Conservation (phyloP, 257 asterid species). For the Lycium barbarum region DNA sequence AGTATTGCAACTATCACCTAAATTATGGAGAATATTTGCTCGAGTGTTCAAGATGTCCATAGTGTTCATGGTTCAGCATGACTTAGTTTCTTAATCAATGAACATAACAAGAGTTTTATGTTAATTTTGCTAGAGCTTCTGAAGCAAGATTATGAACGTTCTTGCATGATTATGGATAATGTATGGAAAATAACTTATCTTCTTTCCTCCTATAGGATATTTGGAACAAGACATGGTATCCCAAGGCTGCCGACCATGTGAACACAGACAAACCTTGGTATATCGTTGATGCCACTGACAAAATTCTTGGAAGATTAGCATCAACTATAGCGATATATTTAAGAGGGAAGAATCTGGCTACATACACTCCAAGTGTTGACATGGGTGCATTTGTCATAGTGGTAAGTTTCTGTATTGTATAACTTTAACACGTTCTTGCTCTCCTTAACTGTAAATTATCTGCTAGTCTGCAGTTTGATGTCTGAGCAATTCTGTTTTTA, state of each 20-base stretch:
- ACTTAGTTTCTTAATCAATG: background rate
- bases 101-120: background rate
- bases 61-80: background rate
- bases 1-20: background rate
- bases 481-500: constrained; percentile 31
- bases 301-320: constrained; percentile 92
- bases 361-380: constrained; percentile 96
- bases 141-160: background rate
- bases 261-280: constrained; percentile 89
- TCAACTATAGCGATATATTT: constrained; percentile 88
- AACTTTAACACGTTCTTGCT: background rate
- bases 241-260: constrained; percentile 90
- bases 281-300: constrained; percentile 87
- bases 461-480: background rate
- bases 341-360: constrained; percentile 91
- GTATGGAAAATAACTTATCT: constrained; percentile 25
- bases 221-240: constrained; percentile 97
- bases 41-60: background rate
- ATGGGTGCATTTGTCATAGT: constrained; percentile 98
- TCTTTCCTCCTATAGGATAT: constrained; percentile 64
- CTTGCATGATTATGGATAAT: constrained; percentile 15
- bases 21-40: background rate
- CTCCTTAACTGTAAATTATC: constrained; percentile 18
- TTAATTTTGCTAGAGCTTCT: background rate
- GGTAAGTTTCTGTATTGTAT: constrained; percentile 50